Evolutionary conservation across 345 rosid species (phyloP), one percentile per base, ranked within the genome.

Genomic region (Tarenaya hassleriana): DNA sequence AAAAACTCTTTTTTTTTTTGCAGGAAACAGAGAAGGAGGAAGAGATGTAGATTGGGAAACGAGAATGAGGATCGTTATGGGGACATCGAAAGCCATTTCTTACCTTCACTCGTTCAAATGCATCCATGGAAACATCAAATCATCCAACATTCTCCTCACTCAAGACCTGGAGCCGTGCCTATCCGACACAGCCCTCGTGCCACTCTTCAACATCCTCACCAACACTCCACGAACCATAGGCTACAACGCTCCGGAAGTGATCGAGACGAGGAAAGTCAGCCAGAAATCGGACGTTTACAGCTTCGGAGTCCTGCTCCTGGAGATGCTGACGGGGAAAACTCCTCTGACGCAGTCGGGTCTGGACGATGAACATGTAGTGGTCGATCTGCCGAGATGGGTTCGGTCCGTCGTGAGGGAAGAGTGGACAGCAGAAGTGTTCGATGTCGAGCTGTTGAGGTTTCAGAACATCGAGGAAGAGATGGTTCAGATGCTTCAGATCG

Each of bases 371-470:
- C 66, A 66, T 8, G 66, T 66, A 16, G 73, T 81, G 7, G 55
- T 74, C 15, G 94, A 84, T 68, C 83, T 87, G 1, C 94, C 89
- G 3, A 81, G 96, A 54, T 87, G 94, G 94, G 96, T 87, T 24
- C 71, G 80, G 48, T 87, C 94, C 10, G 89, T 87, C 0, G 94
- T 87, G 4, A 61, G 89, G 32, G 96, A 87, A 44, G 96, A 87
- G 39, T 87, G 94, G 96, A 84, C 96, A 0, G 94, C 94, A 1
- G 94, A 87, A 64, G 96, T 87, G 10, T 87, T 87, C 31, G 94
- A 87, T 57, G 85, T 81, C 0, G 96, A 84, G 77, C 85, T 87
- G 7, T 42, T 84, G 68, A 79, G 64, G 60, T 73, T 44, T 60
- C 82, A 69, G 66, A 72, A 69, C 38, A 72, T 72, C 10, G 94